phyloP scores from a whole-genome alignment of 208 protist genomes.

The Acanthamoeba rhysodes region DNA sequence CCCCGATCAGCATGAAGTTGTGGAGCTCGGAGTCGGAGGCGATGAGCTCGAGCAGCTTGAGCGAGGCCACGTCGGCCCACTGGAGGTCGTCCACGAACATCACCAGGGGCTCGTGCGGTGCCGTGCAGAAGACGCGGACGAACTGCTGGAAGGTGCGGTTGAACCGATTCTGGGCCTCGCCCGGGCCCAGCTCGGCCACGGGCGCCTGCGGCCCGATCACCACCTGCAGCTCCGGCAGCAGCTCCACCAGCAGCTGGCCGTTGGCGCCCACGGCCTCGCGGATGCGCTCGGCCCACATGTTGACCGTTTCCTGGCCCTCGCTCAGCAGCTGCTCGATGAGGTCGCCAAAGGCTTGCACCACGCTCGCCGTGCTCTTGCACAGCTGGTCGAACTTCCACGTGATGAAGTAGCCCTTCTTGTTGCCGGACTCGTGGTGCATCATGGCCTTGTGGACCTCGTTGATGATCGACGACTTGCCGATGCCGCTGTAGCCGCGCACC shows the following conservation, averaged over 20 bases:
- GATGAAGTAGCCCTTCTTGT: constrained; percentile 73
- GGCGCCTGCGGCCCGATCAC: constrained; percentile 59
- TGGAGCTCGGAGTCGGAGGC: neutral
- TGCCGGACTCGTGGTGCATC: neutral
- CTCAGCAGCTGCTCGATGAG: constrained; percentile 57
- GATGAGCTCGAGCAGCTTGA: constrained; percentile 68
- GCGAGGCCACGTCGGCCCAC: constrained; percentile 71
- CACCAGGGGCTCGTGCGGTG: constrained; percentile 36
- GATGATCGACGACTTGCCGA: constrained; percentile 55
- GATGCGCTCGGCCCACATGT: constrained; percentile 15
- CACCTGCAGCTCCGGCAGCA: constrained; percentile 66
- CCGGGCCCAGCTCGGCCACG: constrained; percentile 38
- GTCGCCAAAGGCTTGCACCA: constrained; percentile 50
- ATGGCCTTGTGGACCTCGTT: constrained; percentile 56
- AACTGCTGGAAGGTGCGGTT: constrained; percentile 74
- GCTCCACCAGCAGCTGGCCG: constrained; percentile 65
- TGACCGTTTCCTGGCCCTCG: constrained; percentile 26
- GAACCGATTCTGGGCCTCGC: constrained; percentile 70
- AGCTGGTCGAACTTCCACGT: constrained; percentile 73
- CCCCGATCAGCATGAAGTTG: constrained; percentile 65
- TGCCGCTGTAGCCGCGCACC: constrained; percentile 69
- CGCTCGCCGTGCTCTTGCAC: constrained; percentile 57
- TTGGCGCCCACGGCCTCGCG: constrained; percentile 41
- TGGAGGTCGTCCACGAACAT: constrained; percentile 75
- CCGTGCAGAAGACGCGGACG: constrained; percentile 60